A percentile compares a stretch with the other conserved stretches of the same genome.
Conservation (phyloP, 2,329 filamentous ascomycete species). For the Fusarium secorum region DNA sequence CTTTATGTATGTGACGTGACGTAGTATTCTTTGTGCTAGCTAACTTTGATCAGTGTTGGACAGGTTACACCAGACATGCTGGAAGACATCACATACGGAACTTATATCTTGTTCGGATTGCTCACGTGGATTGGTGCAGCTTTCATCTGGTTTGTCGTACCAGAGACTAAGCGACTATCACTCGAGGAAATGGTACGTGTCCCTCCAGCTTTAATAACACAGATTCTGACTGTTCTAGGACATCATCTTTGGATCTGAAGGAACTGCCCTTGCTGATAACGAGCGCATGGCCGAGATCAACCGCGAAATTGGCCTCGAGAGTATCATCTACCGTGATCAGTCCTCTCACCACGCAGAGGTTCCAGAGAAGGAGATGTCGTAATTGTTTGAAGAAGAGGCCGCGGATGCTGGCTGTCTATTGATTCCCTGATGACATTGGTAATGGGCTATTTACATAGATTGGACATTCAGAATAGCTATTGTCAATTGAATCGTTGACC, state of each 20-base stretch:
- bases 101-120: slow-evolving; percentile 74
- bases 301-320: slow-evolving; percentile 67
- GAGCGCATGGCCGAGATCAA: slow-evolving; percentile 79
- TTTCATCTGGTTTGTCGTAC: slow-evolving; percentile 70
- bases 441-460: not conserved
- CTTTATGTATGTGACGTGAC: slow-evolving; percentile 52
- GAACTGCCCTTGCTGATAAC: slow-evolving; percentile 71
- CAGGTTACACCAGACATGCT: slow-evolving; percentile 76
- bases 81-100: slow-evolving; percentile 70
- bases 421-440: not conserved
- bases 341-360: not conserved
- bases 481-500: not conserved
- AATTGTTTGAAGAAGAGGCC: not conserved
- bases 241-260: slow-evolving; percentile 71
- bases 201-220: rapidly evolving
- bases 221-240: slow-evolving; percentile 53
- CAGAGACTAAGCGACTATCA: slow-evolving; percentile 69
- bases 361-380: not conserved
- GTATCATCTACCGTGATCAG: not conserved
- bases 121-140: slow-evolving; percentile 68
- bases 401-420: not conserved
- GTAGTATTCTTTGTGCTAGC: not conserved
- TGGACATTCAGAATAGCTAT: not conserved
- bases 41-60: slow-evolving; percentile 55
- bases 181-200: slow-evolving; percentile 68